Evolutionary conservation across 2,329 filamentous ascomycete genomes (phyloP), one percentile per base, ranked within the genome.

Genomic region (Gaeumannomyces sp.): DNA sequence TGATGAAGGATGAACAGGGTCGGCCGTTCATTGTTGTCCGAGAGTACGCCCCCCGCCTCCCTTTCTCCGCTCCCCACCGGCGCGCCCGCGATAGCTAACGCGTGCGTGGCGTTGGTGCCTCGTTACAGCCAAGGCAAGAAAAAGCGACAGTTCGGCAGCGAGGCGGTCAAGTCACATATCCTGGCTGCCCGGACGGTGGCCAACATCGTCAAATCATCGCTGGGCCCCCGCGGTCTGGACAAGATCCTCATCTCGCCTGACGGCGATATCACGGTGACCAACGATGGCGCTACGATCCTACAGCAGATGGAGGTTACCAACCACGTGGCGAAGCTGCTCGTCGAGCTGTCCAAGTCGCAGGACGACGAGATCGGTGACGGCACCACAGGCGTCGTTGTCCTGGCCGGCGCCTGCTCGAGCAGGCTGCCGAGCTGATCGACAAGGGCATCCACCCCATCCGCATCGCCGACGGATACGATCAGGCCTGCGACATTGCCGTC

Each of bases 381-480:
- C 69, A 99, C 95, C 68, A 99, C 95, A 0, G 95, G 95, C 77
- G 95, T 99, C 19, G 95, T 99, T 63, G 96, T 99, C 61, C 82
- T 99, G 70, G 95, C 95, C 19, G 95, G 94, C 69, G 93, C 95
- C 86, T 99, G 69, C 83, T 99, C 67, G 96, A 99, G 79, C 94
- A 98, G 80, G 95, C 95, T 25, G 92, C 94, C 68, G 95, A 97
- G 76, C 86, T 99, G 71, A 98, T 99, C 77, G 96, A 99, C 85
- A 99, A 99, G 86, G 96, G 95, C 75, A 99, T 99, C 73, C 95
- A 99, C 80, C 95, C 95, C 67, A 99, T 99, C 76, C 86, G 96
- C 72, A 98, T 99, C 79, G 96, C 96, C 69, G 95, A 99, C 78
- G 95, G 95, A 64, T 99, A 97, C 80, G 95, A 99, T 76, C 89